Conservation (phyloP, 768 basidiomycete genomes). For the Suillus luteus region DNA sequence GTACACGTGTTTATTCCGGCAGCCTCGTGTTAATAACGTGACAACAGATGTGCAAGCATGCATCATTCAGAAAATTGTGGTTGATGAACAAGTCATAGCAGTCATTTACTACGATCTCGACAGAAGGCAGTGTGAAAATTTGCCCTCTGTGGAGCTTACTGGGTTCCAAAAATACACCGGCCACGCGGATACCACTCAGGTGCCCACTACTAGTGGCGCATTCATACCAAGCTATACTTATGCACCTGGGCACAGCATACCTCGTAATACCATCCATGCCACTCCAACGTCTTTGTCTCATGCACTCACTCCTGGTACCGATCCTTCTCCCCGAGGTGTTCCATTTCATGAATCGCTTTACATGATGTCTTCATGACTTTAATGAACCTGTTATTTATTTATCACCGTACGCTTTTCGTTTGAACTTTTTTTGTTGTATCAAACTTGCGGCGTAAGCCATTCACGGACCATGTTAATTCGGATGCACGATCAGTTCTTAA, state of each 20-base stretch:
- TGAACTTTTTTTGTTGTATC: slow-evolving; percentile 5
- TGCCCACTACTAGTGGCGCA: slow-evolving; percentile 27
- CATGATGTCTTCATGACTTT: slow-evolving; percentile 37
- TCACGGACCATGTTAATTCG: slow-evolving; percentile 8
- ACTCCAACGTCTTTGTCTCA: slow-evolving; percentile 44
- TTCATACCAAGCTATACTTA: slow-evolving; percentile 34
- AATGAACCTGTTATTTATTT: slow-evolving; percentile 28
- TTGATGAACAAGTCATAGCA: slow-evolving; percentile 63
- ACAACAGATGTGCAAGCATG: slow-evolving; percentile 22
- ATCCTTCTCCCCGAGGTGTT: slow-evolving; percentile 23
- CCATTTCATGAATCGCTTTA: slow-evolving; percentile 32
- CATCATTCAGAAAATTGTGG: slow-evolving; percentile 70
- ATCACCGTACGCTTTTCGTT: slow-evolving; percentile 13
- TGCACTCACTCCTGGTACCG: slow-evolving; percentile 39
- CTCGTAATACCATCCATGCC: slow-evolving; percentile 30
- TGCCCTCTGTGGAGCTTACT: slow-evolving; percentile 64
- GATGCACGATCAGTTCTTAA: slow-evolving; percentile 20
- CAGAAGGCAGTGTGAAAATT: slow-evolving; percentile 48
- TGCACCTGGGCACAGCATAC: slow-evolving; percentile 37
- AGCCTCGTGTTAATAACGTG: slow-evolving; percentile 35
- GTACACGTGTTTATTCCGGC: slow-evolving; percentile 31
- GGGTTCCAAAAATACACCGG: slow-evolving; percentile 47
- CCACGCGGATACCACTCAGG: slow-evolving; percentile 32
- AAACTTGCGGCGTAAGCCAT: slow-evolving; percentile 5
- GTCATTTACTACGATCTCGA: slow-evolving; percentile 71